A percentile compares a stretch with the other conserved stretches of the same genome.
Conservation (phyloP, 495 filamentous ascomycete species). For the Penicillium ucsense region DNA sequence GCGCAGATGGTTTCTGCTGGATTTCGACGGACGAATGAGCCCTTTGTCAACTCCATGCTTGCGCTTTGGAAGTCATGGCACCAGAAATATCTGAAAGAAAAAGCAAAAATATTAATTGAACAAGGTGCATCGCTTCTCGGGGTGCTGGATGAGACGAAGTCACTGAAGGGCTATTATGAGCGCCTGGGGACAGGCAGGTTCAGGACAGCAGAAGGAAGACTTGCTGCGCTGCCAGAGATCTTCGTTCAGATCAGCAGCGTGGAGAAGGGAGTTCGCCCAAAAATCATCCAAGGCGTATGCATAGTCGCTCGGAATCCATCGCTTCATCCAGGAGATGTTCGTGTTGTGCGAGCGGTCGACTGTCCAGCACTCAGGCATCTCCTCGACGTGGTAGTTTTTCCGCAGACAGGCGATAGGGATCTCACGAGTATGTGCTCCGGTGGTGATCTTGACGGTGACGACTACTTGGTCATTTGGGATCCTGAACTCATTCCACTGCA, state of each 20-base stretch:
- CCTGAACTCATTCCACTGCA: constrained; percentile 56
- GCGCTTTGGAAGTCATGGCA: constrained; percentile 75
- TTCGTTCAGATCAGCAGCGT: constrained; percentile 68
- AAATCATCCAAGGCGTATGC: constrained; percentile 68
- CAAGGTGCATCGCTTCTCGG: constrained; percentile 84
- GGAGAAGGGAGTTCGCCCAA: constrained; percentile 40
- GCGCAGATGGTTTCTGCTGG: constrained; percentile 68
- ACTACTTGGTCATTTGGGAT: constrained; percentile 94
- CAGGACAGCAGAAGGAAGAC: constrained; percentile 20
- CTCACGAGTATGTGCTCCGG: constrained; percentile 91
- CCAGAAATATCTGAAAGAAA: constrained; percentile 80
- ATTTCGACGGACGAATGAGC: constrained; percentile 67
- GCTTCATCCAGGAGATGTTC: constrained; percentile 86
- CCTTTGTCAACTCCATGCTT: constrained; percentile 69
- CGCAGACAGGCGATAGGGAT: constrained; percentile 73
- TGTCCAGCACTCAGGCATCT: constrained; percentile 62
- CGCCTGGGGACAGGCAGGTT: background rate
- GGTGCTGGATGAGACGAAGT: constrained; percentile 73
- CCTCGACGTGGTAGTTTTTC: constrained; percentile 77
- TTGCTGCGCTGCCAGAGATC: constrained; percentile 64
- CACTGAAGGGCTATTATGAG: constrained; percentile 47
- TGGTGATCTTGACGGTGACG: constrained; percentile 92
- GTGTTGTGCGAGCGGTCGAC: constrained; percentile 79
- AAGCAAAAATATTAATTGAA: constrained; percentile 74
- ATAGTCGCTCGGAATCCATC: constrained; percentile 87